Evolutionary conservation across 176 grass and related monocot species (phyloP).

Genomic region (Saccharum officinarum): DNA sequence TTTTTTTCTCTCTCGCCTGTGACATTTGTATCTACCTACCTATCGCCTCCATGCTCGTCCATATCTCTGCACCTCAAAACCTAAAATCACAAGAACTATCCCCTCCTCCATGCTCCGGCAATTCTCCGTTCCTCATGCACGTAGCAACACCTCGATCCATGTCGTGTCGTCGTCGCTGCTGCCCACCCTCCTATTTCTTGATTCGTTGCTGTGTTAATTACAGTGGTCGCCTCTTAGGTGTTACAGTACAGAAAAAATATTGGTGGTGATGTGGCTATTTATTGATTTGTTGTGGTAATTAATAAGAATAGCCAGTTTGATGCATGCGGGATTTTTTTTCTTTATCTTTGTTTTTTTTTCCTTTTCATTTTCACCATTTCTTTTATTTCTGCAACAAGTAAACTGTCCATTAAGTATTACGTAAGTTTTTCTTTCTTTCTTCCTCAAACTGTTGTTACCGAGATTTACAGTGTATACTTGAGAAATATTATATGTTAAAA

Average conservation of each 20-base stretch:
- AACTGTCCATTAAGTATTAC: conserved; percentile 67
- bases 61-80: conserved; percentile 40
- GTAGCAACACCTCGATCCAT: conserved; percentile 32
- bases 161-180: background rate
- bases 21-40: conserved; percentile 73
- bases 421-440: conserved; percentile 46
- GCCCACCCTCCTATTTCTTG: conserved; percentile 39
- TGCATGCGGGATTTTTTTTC: conserved; percentile 35
- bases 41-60: conserved; percentile 25
- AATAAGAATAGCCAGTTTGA: conserved; percentile 49
- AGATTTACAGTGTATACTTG: conserved; percentile 67
- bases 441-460: conserved; percentile 45
- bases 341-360: background rate
- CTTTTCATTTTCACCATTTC: conserved; percentile 1
- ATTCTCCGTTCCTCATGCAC: conserved; percentile 44
- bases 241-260: conserved; percentile 34
- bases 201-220: conserved; percentile 54
- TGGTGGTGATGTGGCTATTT: conserved; percentile 67
- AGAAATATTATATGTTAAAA: conserved; percentile 51
- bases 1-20: conserved; percentile 2
- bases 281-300: conserved; percentile 92
- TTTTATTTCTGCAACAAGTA: conserved; percentile 36
- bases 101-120: conserved; percentile 27
- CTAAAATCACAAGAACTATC: conserved; percentile 35
- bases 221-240: conserved; percentile 34